A percentile compares a stretch with the other conserved stretches of the same genome.
These are phyloP conservation scores for Vitis rupestris DNA, from an alignment of 164 flowering plant species.

Conservation along the genomic window DNA sequence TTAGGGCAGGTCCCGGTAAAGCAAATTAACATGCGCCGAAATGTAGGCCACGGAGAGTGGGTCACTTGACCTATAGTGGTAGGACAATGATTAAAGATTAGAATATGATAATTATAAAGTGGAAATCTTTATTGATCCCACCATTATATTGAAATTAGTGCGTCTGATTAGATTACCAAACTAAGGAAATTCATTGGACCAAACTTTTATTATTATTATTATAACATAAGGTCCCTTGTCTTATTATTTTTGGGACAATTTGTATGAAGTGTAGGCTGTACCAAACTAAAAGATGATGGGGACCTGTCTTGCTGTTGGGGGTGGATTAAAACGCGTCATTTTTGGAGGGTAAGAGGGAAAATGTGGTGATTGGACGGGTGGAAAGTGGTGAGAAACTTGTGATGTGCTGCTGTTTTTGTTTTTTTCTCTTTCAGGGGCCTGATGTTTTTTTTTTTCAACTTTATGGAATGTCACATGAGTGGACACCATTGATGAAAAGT, in stretches of 20 bases:
- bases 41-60: constrained; percentile 8
- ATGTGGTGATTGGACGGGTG: no score
- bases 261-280: background rate
- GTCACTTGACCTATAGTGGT: background rate
- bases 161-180: background rate
- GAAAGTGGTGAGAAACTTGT: no score
- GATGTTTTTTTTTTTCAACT: no score
- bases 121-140: no score
- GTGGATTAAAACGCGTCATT: background rate
- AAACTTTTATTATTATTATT: background rate
- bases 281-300: background rate
- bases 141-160: background rate
- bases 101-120: background rate
- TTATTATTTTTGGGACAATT: background rate
- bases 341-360: no score
- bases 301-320: background rate
- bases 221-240: background rate
- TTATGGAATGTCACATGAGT: no score
- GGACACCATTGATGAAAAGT: no score
- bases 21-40: constrained; percentile 6
- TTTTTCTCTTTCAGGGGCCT: no score
- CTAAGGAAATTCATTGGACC: background rate
- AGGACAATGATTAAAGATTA: background rate
- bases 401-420: no score
- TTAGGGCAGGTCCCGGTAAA: background rate